These are phyloP conservation scores for Psilocybe cubensis DNA, from an alignment of 768 basidiomycete species.

Conservation along the genomic window DNA sequence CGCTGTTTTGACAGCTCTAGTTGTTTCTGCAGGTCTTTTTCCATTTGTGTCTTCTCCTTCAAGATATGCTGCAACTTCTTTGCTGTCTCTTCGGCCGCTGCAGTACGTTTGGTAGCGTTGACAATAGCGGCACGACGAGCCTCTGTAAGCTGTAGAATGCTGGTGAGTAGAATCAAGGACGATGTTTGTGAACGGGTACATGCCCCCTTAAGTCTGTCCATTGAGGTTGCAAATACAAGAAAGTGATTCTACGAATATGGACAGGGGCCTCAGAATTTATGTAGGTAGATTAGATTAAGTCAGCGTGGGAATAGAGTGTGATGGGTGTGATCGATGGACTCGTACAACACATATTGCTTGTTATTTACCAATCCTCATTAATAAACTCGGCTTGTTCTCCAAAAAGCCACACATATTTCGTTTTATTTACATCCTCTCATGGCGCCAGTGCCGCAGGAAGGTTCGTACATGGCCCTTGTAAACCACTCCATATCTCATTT, in stretches of 20 bases:
- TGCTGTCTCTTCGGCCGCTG: slow-evolving; percentile 28
- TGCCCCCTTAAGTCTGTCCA: slow-evolving; percentile 23
- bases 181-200: slow-evolving; percentile 1
- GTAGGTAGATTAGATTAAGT: slow-evolving; percentile 30
- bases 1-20: slow-evolving; percentile 23
- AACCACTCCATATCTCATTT: slow-evolving; percentile 13
- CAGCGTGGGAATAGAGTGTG: slow-evolving; percentile 29
- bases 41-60: slow-evolving; percentile 24
- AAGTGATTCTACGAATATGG: slow-evolving; percentile 5
- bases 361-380: not conserved
- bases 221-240: slow-evolving; percentile 5
- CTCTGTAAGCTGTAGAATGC: slow-evolving; percentile 22
- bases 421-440: slow-evolving; percentile 37
- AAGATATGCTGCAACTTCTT: slow-evolving; percentile 19
- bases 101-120: slow-evolving; percentile 26
- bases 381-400: not conserved
- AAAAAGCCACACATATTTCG: not conserved
- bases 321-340: slow-evolving; percentile 26
- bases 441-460: slow-evolving; percentile 83
- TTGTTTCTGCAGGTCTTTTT: slow-evolving; percentile 24
- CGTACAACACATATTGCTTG: slow-evolving; percentile 6
- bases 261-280: not conserved
- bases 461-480: slow-evolving; percentile 38
- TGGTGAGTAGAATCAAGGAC: slow-evolving; percentile 5
- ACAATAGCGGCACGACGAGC: slow-evolving; percentile 26